phyloP scores from a whole-genome alignment of 805 yeast genomes.

The Candida pini region DNA sequence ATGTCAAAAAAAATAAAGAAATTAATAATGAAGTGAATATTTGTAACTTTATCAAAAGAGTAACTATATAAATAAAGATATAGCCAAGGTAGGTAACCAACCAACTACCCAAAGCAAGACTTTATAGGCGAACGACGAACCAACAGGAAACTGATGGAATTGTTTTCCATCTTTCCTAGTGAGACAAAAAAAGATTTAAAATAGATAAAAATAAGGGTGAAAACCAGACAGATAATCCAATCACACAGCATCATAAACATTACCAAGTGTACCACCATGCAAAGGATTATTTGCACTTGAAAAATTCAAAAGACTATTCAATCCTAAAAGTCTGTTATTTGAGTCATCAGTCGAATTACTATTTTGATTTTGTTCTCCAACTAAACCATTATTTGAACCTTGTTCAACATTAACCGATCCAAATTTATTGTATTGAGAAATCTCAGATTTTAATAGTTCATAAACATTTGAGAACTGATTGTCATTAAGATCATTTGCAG shows the following conservation, averaged over 20 bases:
- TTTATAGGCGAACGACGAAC: neutral
- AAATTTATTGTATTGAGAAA: conserved; percentile 20
- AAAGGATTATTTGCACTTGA: conserved; percentile 26
- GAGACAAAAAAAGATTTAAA: too few relatives aligned
- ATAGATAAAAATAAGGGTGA: neutral
- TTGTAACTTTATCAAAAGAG: too few relatives aligned
- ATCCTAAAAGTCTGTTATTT: conserved; percentile 18
- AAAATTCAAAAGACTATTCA: conserved; percentile 25
- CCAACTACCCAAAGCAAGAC: neutral
- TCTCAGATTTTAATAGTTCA: conserved; percentile 21
- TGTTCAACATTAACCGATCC: conserved; percentile 14
- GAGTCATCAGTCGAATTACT: conserved; percentile 4
- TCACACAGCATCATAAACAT: conserved; percentile 23
- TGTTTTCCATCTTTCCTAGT: too few relatives aligned
- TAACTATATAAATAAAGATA: neutral
- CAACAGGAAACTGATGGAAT: too few relatives aligned
- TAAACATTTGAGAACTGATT: conserved; percentile 22
- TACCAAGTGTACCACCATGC: conserved; percentile 22
- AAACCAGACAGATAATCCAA: neutral
- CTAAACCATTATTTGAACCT: conserved; percentile 1
- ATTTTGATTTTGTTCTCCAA: conserved; percentile 1
- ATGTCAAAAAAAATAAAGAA: too few relatives aligned
- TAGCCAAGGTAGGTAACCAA: neutral
- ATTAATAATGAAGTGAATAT: too few relatives aligned
- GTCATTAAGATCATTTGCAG: conserved; percentile 27